Evolutionary conservation across 2,329 filamentous ascomycete genomes (phyloP), one percentile per base, ranked within the genome.

Genomic region (Coniochaeta sp.): DNA sequence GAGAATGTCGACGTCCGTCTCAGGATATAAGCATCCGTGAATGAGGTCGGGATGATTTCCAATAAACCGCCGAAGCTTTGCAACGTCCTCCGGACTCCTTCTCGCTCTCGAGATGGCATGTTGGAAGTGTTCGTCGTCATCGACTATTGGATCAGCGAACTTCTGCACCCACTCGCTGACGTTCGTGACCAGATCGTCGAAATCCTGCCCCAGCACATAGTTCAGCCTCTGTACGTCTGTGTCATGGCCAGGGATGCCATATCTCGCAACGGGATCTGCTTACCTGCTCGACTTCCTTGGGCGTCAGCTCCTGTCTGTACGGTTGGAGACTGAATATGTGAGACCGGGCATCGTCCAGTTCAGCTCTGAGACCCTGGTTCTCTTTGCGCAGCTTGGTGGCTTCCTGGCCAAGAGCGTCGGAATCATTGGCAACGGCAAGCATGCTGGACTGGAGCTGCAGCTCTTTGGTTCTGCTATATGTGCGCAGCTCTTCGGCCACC

Each of bases 1-100:
- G 19, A 74, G 50, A 9, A 77, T 66, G 22, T 76, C 73, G 11
- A 75, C 69, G 47, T 76, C 74, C 2, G 73, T 75, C 47, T 75
- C 73, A 1, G 74, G 72, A 44, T 69, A 74, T 44, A 62, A 60
- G 36, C 63, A 66, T 5, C 66, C 74, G 38, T 72, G 66, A 1
- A 70, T 58, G 0, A 77, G 63, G 55, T 76, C 74, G 0, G 67
- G 66, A 33, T 73, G 65, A 11, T 26, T 28, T 26, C 47, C 47
- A 14, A 52, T 52, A n/a, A 22, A 52, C 2, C 63, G 66, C 50
- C 66, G 67, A 55, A 74, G 66, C 47, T 58, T 70, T 36, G 64
- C 62, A 6, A 67, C 62, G 8, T 74, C 72, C 1, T 50, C 50
- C 1, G 67, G 57, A 43, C 66, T 62, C 60, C 68, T 70, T 56